Percentiles rank a stretch among this genome's conserved stretches.
Evolutionary conservation across 371 early-diverging fungal species (phyloP).

Genomic region (Rhizopus microsporus): DNA sequence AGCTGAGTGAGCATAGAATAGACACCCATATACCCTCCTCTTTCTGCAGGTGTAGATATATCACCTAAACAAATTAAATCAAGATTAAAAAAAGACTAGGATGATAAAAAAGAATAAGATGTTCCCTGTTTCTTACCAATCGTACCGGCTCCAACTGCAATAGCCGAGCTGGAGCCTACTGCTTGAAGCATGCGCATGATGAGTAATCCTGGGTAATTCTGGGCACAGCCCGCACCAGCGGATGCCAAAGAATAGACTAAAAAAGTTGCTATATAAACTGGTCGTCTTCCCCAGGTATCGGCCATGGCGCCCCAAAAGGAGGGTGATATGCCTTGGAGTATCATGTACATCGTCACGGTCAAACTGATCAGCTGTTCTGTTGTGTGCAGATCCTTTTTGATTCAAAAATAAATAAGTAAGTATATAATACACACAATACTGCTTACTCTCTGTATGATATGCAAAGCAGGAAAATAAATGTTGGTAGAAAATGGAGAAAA

Average conservation of each 20-base stretch:
- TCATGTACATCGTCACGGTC: constrained; percentile 45
- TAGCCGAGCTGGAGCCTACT: constrained; percentile 64
- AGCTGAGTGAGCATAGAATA: constrained; percentile 41
- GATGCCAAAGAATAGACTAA: constrained; percentile 62
- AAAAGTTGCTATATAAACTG: constrained; percentile 61
- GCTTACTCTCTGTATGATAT: constrained; percentile 11
- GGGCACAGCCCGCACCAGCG: constrained; percentile 57
- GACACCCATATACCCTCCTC: constrained; percentile 66
- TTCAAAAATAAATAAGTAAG: background rate
- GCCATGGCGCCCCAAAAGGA: constrained; percentile 68
- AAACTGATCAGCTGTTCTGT: constrained; percentile 25
- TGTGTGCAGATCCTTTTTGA: constrained; percentile 11
- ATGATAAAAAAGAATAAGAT: constrained; percentile 2
- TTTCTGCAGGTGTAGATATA: constrained; percentile 59
- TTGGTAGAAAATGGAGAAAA: constrained; percentile 25
- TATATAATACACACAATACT: constrained; percentile 4
- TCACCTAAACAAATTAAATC: constrained; percentile 32
- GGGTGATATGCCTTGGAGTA: constrained; percentile 48
- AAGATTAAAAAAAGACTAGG: background rate
- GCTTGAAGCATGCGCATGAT: constrained; percentile 67
- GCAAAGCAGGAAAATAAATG: constrained; percentile 23
- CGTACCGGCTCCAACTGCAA: constrained; percentile 69
- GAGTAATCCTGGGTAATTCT: constrained; percentile 51
- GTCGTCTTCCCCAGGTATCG: constrained; percentile 65
- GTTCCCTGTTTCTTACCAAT: constrained; percentile 38